phyloP scores from a whole-genome alignment of 2,329 filamentous ascomycete species.

The Davidsoniella australis region DNA sequence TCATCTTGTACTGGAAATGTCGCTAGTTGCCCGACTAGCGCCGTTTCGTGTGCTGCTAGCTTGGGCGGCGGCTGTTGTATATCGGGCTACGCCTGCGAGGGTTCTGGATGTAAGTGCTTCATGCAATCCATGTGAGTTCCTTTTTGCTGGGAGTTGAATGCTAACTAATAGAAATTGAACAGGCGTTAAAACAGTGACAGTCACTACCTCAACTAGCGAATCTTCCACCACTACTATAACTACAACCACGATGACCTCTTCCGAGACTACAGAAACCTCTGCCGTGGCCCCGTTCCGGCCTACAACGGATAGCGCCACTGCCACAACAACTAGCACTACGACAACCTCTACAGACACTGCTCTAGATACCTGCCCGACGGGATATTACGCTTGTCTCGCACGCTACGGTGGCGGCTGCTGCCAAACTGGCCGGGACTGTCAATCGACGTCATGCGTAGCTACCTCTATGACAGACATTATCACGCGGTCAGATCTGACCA shows the following conservation, averaged over 20 bases:
- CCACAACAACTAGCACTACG: constrained; percentile 22
- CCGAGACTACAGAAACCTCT: constrained; percentile 23
- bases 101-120: constrained; percentile 46
- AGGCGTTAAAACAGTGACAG: constrained; percentile 12
- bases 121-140: neutral
- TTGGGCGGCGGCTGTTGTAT: constrained; percentile 64
- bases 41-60: constrained; percentile 45
- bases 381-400: constrained; percentile 82
- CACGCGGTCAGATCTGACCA: constrained; percentile 43
- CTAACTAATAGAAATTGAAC: neutral
- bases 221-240: constrained; percentile 14
- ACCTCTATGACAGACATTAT: constrained; percentile 44
- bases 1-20: constrained; percentile 46
- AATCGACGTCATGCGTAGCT: constrained; percentile 59
- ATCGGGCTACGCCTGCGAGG: constrained; percentile 50
- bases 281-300: constrained; percentile 13
- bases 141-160: neutral
- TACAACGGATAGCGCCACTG: constrained; percentile 19
- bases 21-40: constrained; percentile 40
- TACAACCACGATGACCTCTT: constrained; percentile 26
- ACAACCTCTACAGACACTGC: constrained; percentile 24
- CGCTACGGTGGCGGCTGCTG: constrained; percentile 74
- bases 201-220: constrained; percentile 9
- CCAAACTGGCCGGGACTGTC: constrained; percentile 70
- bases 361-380: constrained; percentile 50